A percentile compares a stretch with the other conserved stretches of the same genome.
Conservation (phyloP, 2,329 filamentous ascomycete genomes). For the Fusarium proliferatum region DNA sequence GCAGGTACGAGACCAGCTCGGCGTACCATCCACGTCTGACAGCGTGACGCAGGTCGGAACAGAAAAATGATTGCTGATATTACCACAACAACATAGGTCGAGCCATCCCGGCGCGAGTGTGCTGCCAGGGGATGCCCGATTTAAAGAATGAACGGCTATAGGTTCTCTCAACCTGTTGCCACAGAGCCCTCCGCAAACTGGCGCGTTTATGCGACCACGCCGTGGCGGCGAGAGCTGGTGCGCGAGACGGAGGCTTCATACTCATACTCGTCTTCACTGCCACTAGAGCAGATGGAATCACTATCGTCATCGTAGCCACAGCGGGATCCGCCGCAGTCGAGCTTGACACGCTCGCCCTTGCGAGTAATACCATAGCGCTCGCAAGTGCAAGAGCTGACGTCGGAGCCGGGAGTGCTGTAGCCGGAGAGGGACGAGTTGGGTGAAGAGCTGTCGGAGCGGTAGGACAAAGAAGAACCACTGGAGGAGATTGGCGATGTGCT, state of each 20-base stretch:
- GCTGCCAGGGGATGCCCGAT: constrained; percentile 42
- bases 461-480: constrained; percentile 75
- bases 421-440: constrained; percentile 79
- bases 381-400: constrained; percentile 86
- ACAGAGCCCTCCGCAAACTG: constrained; percentile 37
- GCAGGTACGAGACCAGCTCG: constrained; percentile 59
- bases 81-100: constrained; percentile 47
- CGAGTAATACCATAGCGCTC: constrained; percentile 97
- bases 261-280: constrained; percentile 67
- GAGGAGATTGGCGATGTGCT: constrained; percentile 72
- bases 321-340: constrained; percentile 91
- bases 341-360: constrained; percentile 90
- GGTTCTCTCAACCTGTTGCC: constrained; percentile 45
- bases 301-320: constrained; percentile 84
- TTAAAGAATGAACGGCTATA: constrained; percentile 51
- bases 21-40: constrained; percentile 47
- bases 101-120: constrained; percentile 46
- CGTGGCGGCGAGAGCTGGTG: constrained; percentile 70
- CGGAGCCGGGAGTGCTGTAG: constrained; percentile 82
- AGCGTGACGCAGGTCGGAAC: constrained; percentile 45
- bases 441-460: constrained; percentile 78
- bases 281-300: constrained; percentile 73
- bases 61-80: constrained; percentile 44
- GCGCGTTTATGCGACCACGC: constrained; percentile 61
- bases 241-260: constrained; percentile 58